Evolutionary conservation across 306 rosid genomes (phyloP).

Genomic region (Citrullus mucosospermus): DNA sequence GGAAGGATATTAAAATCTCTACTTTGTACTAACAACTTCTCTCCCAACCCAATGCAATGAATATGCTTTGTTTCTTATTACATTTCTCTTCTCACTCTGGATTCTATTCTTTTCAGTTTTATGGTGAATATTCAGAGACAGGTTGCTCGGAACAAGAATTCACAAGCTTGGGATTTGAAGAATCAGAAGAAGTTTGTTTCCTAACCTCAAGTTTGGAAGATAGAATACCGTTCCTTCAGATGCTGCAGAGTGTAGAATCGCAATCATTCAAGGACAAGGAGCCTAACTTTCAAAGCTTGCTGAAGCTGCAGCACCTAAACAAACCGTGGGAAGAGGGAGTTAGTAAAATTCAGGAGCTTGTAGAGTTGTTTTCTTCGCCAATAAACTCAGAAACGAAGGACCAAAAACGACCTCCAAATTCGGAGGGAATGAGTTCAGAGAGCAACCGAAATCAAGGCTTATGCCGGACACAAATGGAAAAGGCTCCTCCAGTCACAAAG

Average conservation of each 20-base stretch:
- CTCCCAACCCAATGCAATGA: too few species aligned
- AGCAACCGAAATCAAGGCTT: slow-evolving; percentile 4
- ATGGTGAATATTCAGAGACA: slow-evolving; percentile 43
- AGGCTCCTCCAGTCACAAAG: slow-evolving; percentile 17
- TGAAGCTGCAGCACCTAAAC: slow-evolving; percentile 48
- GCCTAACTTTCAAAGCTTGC: slow-evolving; percentile 55
- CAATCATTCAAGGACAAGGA: slow-evolving; percentile 56
- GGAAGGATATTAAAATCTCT: slow-evolving; percentile 5
- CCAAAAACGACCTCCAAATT: slow-evolving; percentile 13
- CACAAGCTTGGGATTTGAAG: slow-evolving; percentile 18
- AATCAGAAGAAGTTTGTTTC: slow-evolving; percentile 20
- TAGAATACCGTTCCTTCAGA: slow-evolving; percentile 71
- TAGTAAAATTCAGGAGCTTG: slow-evolving; percentile 30
- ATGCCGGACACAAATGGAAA: slow-evolving; percentile 12
- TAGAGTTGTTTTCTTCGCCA: slow-evolving; percentile 41
- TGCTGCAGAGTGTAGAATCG: slow-evolving; percentile 67
- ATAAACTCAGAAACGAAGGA: slow-evolving; percentile 53
- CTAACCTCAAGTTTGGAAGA: slow-evolving; percentile 36
- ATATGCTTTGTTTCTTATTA: too few species aligned
- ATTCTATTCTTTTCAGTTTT: slow-evolving; percentile 32
- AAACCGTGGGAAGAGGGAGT: slow-evolving; percentile 35
- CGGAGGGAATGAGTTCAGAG: background rate
- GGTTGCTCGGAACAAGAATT: slow-evolving; percentile 42
- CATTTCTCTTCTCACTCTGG: background rate
- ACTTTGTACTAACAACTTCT: background rate